These are phyloP conservation scores for Cerioporus squamosus DNA, from an alignment of 1,284 basidiomycete species.

Conservation along the genomic window DNA sequence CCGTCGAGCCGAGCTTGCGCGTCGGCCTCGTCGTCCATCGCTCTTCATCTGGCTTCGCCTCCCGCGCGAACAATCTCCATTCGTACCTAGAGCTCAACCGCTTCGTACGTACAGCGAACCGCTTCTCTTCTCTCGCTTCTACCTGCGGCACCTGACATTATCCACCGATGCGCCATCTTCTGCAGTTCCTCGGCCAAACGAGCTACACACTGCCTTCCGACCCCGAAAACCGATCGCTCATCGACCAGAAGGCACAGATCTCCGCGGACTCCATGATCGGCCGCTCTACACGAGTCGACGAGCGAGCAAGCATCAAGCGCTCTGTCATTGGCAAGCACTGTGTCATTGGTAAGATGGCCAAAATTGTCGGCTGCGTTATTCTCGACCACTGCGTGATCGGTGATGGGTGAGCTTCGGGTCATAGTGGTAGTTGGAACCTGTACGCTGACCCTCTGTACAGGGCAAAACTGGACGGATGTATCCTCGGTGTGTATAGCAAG, in stretches of 20 bases:
- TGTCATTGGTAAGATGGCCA: slow-evolving; percentile 85
- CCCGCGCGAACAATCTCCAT: slow-evolving; percentile 84
- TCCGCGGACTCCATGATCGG: slow-evolving; percentile 87
- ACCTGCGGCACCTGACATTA: neutral
- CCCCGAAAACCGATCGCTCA: slow-evolving; percentile 62
- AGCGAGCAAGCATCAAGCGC: slow-evolving; percentile 87
- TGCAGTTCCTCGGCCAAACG: slow-evolving; percentile 55
- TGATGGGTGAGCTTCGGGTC: slow-evolving; percentile 66
- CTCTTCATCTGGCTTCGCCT: slow-evolving; percentile 60
- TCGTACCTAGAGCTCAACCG: slow-evolving; percentile 86
- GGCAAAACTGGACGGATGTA: slow-evolving; percentile 88
- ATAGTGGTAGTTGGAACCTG: neutral
- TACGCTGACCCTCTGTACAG: slow-evolving; percentile 42
- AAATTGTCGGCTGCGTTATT: slow-evolving; percentile 85
- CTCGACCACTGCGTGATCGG: slow-evolving; percentile 90
- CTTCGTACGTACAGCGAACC: slow-evolving; percentile 51
- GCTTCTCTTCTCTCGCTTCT: neutral
- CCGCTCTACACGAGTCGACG: slow-evolving; percentile 81
- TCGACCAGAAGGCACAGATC: slow-evolving; percentile 83
- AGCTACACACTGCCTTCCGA: slow-evolving; percentile 61
- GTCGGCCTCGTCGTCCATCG: slow-evolving; percentile 67
- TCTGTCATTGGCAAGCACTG: slow-evolving; percentile 90
- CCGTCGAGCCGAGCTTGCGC: slow-evolving; percentile 51
- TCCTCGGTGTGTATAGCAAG: slow-evolving; percentile 83
- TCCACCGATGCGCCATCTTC: neutral